phyloP scores from a whole-genome alignment of 78 protist species.

The Capsaspora owczarzaki region DNA sequence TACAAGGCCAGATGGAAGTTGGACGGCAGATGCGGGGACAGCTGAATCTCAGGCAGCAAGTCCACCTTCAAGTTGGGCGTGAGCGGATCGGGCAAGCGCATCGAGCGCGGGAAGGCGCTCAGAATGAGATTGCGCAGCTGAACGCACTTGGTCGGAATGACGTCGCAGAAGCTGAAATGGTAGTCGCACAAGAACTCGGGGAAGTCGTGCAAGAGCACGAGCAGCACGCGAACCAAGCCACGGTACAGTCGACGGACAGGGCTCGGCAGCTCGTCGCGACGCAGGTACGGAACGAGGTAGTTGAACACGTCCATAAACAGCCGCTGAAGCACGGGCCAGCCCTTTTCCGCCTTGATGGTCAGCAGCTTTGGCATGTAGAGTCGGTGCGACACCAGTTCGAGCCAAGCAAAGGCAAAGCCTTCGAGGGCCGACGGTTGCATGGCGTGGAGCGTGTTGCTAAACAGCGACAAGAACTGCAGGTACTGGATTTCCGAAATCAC shows the following conservation, averaged over 20 bases:
- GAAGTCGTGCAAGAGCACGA: conserved; percentile 95
- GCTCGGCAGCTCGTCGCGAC: conserved; percentile 53
- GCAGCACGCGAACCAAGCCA: conserved; percentile 61
- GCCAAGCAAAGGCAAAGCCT: conserved; percentile 95
- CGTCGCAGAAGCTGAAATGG: conserved; percentile 88
- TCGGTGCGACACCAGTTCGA: conserved; percentile 86
- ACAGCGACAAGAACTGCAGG: conserved; percentile 45
- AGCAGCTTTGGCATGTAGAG: conserved; percentile 84
- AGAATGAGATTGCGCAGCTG: conserved; percentile 93
- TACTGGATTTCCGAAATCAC: conserved; percentile 40
- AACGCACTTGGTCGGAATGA: conserved; percentile 86
- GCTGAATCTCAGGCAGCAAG: conserved; percentile 77
- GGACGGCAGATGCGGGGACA: conserved; percentile 68
- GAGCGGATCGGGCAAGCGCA: conserved; percentile 95
- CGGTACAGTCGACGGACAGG: conserved; percentile 73
- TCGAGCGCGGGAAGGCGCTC: conserved; percentile 87
- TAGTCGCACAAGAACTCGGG: conserved; percentile 96
- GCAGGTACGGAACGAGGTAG: conserved; percentile 82
- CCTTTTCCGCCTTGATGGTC: conserved; percentile 26
- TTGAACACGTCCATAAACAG: conserved; percentile 72
- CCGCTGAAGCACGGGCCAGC: conserved; percentile 65
- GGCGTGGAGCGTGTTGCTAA: conserved; percentile 54
- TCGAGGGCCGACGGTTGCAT: conserved; percentile 82
- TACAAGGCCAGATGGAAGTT: conserved; percentile 43
- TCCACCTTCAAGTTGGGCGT: conserved; percentile 85